Conservation (phyloP, 306 rosid species). For the Herpetospermum pedunculosum region DNA sequence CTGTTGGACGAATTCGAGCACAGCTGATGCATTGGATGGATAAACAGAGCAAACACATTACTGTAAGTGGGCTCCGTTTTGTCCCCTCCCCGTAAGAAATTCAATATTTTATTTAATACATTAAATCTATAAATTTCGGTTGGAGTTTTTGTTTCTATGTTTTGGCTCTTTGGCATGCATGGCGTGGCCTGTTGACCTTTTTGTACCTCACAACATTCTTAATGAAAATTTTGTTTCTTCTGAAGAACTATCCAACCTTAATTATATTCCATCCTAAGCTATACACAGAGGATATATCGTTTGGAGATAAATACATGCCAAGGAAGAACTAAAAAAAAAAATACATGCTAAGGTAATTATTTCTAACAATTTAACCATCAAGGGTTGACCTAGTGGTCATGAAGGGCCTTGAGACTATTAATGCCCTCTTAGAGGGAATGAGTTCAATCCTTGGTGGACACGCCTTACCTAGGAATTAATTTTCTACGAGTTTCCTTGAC, state of each 20-base stretch:
- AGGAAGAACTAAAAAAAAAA: too few relatives aligned
- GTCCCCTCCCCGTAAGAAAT: not conserved
- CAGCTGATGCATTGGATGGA: slow-evolving; percentile 94
- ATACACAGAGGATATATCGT: not conserved
- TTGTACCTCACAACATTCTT: not conserved
- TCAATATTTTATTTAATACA: not conserved
- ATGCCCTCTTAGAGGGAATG: too few relatives aligned
- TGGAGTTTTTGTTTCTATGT: not conserved
- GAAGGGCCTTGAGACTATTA: too few relatives aligned
- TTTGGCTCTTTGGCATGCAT: not conserved
- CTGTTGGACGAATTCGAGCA: slow-evolving; percentile 88
- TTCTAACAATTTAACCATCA: not conserved
- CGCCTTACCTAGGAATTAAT: too few relatives aligned
- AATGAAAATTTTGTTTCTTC: not conserved
- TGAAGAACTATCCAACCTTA: not conserved
- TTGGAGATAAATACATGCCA: not conserved
- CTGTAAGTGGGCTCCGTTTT: slow-evolving; percentile 39
- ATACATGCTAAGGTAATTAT: not conserved
- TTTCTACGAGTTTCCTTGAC: too few relatives aligned
- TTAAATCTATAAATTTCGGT: not conserved
- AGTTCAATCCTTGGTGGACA: too few relatives aligned
- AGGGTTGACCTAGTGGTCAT: too few relatives aligned
- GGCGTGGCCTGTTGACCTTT: not conserved
- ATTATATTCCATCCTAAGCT: not conserved
- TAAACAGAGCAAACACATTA: slow-evolving; percentile 92